Evolutionary conservation across 495 filamentous ascomycete species (phyloP).

Genomic region (Talaromyces nanjingensis): DNA sequence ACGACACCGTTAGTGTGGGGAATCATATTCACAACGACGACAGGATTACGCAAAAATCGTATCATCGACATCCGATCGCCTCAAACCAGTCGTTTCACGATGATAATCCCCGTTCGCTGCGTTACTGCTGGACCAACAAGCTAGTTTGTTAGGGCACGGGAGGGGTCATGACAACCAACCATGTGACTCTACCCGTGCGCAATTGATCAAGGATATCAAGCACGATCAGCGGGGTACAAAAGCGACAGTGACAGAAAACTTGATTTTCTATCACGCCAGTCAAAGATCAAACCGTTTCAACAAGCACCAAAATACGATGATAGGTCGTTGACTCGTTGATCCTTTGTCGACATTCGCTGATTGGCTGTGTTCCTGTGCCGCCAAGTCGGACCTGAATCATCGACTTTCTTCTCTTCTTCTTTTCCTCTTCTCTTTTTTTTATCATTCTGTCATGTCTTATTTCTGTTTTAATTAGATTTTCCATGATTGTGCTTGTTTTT

Average conservation of each 20-base stretch:
- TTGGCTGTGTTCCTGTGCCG: slow-evolving; percentile 4
- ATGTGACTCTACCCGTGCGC: not conserved
- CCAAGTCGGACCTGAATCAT: not conserved
- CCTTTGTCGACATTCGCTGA: not conserved
- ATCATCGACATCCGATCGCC: not conserved
- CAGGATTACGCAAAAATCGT: not conserved
- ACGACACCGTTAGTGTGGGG: not conserved
- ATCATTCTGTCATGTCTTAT: not conserved
- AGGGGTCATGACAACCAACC: slow-evolving; percentile 1
- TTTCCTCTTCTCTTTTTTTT: not conserved
- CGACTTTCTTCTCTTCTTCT: not conserved
- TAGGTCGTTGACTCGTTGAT: not conserved
- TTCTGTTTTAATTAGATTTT: not conserved
- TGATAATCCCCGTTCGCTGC: not conserved
- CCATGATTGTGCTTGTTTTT: not conserved
- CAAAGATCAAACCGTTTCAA: not conserved
- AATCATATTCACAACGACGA: not conserved
- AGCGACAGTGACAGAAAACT: not conserved
- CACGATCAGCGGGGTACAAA: not conserved
- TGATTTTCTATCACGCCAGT: not conserved
- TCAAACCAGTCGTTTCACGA: not conserved
- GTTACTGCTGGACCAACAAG: not conserved
- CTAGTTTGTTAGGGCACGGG: not conserved
- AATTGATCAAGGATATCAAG: not conserved
- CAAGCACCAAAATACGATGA: not conserved